phyloP scores from a whole-genome alignment of 805 yeast species.

The Komagataella mondaviorum region DNA sequence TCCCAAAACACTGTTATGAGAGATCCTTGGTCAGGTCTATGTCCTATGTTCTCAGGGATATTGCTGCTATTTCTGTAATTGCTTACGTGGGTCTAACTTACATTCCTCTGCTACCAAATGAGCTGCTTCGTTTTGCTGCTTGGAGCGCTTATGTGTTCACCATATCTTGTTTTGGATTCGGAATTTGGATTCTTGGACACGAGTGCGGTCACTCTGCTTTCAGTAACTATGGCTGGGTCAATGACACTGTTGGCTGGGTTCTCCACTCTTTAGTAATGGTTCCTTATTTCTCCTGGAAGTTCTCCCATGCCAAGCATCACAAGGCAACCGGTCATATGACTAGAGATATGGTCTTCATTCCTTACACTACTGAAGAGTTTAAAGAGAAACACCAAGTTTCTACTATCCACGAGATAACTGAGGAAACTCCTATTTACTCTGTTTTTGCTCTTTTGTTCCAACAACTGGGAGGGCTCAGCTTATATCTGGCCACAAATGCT shows the following conservation, averaged over 20 bases:
- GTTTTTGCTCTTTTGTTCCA: constrained; percentile 30
- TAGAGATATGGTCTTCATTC: constrained; percentile 48
- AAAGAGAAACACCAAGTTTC: constrained; percentile 18
- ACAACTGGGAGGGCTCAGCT: constrained; percentile 43
- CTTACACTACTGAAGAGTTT: constrained; percentile 35
- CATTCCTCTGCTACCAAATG: constrained; percentile 26
- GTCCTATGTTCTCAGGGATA: constrained; percentile 40
- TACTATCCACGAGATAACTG: constrained; percentile 29
- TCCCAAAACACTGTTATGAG: constrained; percentile 49
- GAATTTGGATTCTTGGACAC: constrained; percentile 50
- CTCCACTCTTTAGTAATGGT: constrained; percentile 43
- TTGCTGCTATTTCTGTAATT: constrained; percentile 25
- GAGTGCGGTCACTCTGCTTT: constrained; percentile 57
- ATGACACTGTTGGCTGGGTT: constrained; percentile 48
- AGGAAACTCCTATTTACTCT: constrained; percentile 41
- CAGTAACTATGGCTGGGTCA: constrained; percentile 36
- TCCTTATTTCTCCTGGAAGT: constrained; percentile 54
- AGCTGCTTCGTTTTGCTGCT: constrained; percentile 21
- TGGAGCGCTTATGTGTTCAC: constrained; percentile 26
- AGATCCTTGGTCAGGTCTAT: constrained; percentile 35
- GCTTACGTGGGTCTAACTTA: constrained; percentile 27
- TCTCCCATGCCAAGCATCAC: constrained; percentile 46
- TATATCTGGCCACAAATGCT: constrained; percentile 36
- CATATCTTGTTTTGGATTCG: constrained; percentile 38
- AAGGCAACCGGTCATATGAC: constrained; percentile 49